Percentiles rank a stretch among this genome's conserved stretches.
These are phyloP conservation scores for Amesomyces nigricolor DNA, from an alignment of 2,329 filamentous ascomycete species.

Conservation along the genomic window DNA sequence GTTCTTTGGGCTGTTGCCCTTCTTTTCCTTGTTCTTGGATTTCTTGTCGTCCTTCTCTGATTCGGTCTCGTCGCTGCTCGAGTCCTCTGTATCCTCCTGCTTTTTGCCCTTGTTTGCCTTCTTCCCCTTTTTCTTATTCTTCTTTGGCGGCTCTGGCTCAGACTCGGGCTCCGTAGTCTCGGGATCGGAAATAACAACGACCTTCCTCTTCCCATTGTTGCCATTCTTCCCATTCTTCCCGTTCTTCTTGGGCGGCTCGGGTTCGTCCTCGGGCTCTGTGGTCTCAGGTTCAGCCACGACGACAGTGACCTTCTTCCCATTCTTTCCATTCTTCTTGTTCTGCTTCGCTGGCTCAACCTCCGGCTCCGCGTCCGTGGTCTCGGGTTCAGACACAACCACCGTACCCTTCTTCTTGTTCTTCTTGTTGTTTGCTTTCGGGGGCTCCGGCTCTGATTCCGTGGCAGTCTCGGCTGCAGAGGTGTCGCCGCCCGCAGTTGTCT, in stretches of 20 bases:
- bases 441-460: constrained; percentile 4
- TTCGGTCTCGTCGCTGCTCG: background rate
- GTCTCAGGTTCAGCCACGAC: too few relatives aligned
- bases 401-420: background rate
- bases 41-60: background rate
- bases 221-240: too few relatives aligned
- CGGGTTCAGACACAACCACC: too few relatives aligned
- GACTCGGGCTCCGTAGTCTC: background rate
- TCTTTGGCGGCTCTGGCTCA: constrained; percentile 21
- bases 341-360: too few relatives aligned
- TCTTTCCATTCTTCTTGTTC: background rate
- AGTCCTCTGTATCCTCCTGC: background rate
- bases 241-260: too few relatives aligned
- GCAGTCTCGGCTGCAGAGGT: constrained; percentile 1
- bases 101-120: constrained; percentile 12
- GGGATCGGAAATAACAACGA: background rate
- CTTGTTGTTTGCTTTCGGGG: background rate
- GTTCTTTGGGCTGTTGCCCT: constrained; percentile 7
- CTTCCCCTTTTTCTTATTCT: constrained; percentile 12
- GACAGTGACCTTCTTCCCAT: background rate
- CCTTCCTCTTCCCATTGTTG: constrained; percentile 9
- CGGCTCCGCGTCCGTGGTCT: too few relatives aligned
- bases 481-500: background rate
- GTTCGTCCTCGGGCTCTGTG: too few relatives aligned
- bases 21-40: constrained; percentile 6